These are phyloP conservation scores for Phycomyces nitens DNA, from an alignment of 192 early-diverging fungal genomes.

Conservation along the genomic window DNA sequence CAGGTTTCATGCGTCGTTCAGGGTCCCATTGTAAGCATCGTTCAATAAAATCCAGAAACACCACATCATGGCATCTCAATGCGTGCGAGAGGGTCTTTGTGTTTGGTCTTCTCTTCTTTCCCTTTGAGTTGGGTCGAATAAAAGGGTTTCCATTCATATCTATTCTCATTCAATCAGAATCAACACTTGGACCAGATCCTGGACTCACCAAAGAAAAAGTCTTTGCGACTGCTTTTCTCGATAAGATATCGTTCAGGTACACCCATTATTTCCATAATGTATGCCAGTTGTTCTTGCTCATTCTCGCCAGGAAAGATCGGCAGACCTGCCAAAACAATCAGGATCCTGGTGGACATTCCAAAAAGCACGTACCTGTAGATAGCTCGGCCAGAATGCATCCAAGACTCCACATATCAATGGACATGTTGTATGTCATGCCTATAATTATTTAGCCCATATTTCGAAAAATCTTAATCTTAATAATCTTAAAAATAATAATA, in stretches of 20 bases:
- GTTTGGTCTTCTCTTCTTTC: conserved; percentile 77
- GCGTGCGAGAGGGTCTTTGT: conserved; percentile 77
- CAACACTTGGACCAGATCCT: neutral
- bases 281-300: conserved; percentile 92
- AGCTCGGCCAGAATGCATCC: conserved; percentile 97
- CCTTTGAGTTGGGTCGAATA: conserved; percentile 81
- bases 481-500: no score
- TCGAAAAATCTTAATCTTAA: no score
- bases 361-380: conserved; percentile 68
- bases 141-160: conserved; percentile 56
- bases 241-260: conserved; percentile 76
- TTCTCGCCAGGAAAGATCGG: conserved; percentile 98
- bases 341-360: no score
- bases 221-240: conserved; percentile 72
- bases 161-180: conserved; percentile 12
- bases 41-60: conserved; percentile 86
- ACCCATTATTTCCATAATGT: conserved; percentile 95
- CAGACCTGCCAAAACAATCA: conserved; percentile 57
- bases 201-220: conserved; percentile 85
- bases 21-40: conserved; percentile 91
- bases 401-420: conserved; percentile 98
- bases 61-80: conserved; percentile 70
- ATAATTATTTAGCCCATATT: no score
- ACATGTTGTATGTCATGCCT: conserved; percentile 78
- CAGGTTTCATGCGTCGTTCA: conserved; percentile 78